Evolutionary conservation across 768 basidiomycete species (phyloP), one percentile per base, ranked within the genome.

Genomic region (Pleurotus eryngii): DNA sequence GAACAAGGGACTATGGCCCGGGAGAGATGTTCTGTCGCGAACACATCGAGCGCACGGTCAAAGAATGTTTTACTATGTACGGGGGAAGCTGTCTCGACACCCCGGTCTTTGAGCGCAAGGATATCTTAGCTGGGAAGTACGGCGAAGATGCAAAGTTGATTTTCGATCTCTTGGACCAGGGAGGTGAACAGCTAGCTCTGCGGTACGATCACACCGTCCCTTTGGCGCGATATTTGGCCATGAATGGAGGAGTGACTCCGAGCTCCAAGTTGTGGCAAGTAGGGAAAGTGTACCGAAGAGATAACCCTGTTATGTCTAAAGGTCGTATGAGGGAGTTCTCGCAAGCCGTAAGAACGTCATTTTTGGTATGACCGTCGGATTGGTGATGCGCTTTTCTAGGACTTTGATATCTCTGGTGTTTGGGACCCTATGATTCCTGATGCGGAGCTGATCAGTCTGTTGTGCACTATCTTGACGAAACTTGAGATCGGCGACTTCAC

Each of bases 351-450:
- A 63, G 84, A 76, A 15, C 22, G 4, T 3, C 3, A 46, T 14
- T 42, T 8, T 17, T 42, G 50, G 46, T 22, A 5, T 46, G 55
- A 40, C 37, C 5, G 42, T 38, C 11, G 43, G 26, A 14, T 5
- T 14, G 27, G 15, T 35, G 22, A 26, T 15, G 12, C 9, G 24
- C 15, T 8, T 5, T n/a, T 15, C 14, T 30, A 96, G 95, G 96
- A 99, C 71, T 90, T 98, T 65, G 97, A 98, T 70, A 94, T 98
- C 54, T 84, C 89, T 27, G 97, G 97, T 8, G 66, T 70, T 6
- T 98, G 92, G 87, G 97, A 99, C 70, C 74, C 92, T 4, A 99
- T 99, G 97, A 92, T 99, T 56, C 92, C 97, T 6, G 97, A 98
- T 67, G 92, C 92, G 1, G 97, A 99, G 69, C 70, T 97, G 24